phyloP scores from a whole-genome alignment of 805 yeast genomes.

The Saturnispora halmiae region DNA sequence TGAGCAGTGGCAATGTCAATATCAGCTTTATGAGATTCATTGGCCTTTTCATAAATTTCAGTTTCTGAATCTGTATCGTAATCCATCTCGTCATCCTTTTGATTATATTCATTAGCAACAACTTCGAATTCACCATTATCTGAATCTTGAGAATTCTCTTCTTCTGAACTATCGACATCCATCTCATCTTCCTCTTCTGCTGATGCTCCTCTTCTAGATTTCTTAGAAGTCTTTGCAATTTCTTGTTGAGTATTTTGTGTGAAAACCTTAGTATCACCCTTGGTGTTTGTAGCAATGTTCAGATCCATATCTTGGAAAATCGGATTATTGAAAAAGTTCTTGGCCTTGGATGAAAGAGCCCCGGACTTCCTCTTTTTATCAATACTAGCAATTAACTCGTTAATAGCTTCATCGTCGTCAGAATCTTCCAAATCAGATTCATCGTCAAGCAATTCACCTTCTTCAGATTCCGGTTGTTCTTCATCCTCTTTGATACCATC shows the following conservation, averaged over 20 bases:
- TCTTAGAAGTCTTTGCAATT: slow-evolving; percentile 10
- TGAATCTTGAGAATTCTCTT: slow-evolving; percentile 12
- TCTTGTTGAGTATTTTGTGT: slow-evolving; percentile 6
- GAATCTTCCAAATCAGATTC: slow-evolving; percentile 43
- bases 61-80: slow-evolving; percentile 44
- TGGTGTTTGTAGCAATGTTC: slow-evolving; percentile 19
- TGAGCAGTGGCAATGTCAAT: slow-evolving; percentile 86
- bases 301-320: slow-evolving; percentile 43
- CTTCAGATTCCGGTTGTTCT: slow-evolving; percentile 23
- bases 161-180: slow-evolving; percentile 18
- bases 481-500: slow-evolving; percentile 55
- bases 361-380: slow-evolving; percentile 37
- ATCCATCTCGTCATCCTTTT: slow-evolving; percentile 31
- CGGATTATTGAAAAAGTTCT: slow-evolving; percentile 40
- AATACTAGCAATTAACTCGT: slow-evolving; percentile 45
- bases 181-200: slow-evolving; percentile 16
- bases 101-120: slow-evolving; percentile 35
- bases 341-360: slow-evolving; percentile 35
- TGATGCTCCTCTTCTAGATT: slow-evolving; percentile 10
- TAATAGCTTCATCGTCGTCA: slow-evolving; percentile 68
- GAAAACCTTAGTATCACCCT: slow-evolving; percentile 13
- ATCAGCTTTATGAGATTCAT: slow-evolving; percentile 45
- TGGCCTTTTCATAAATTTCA: slow-evolving; percentile 36
- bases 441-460: slow-evolving; percentile 31
- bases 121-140: slow-evolving; percentile 35